These are phyloP conservation scores for Colletotrichum acutatum DNA, from an alignment of 2,329 filamentous ascomycete genomes.

Conservation along the genomic window DNA sequence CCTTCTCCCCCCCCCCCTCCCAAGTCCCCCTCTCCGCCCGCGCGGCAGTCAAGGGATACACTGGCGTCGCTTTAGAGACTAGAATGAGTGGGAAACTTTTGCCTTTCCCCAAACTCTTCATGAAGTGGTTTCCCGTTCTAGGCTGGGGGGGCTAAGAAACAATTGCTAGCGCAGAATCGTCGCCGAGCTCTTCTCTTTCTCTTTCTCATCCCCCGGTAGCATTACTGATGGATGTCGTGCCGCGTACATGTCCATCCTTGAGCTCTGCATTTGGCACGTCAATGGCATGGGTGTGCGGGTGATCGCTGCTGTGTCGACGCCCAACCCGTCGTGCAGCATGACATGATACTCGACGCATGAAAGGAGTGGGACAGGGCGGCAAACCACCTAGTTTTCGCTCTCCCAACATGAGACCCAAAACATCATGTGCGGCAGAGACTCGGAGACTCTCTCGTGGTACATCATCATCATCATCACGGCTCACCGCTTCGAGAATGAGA, in stretches of 20 bases:
- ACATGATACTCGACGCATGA: neutral
- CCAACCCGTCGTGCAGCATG: neutral
- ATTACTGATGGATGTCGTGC: neutral
- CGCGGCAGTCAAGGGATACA: neutral
- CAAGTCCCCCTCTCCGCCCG: neutral
- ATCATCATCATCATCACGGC: neutral
- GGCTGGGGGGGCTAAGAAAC: neutral
- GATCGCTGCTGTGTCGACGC: neutral
- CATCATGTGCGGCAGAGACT: neutral
- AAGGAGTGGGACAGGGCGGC: neutral
- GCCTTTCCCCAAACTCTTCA: neutral
- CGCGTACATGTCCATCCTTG: neutral
- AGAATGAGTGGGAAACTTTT: neutral
- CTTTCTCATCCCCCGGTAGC: neutral
- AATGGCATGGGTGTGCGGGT: neutral
- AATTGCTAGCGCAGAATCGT: neutral
- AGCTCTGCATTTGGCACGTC: neutral
- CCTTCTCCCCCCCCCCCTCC: neutral
- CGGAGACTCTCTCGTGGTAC: neutral
- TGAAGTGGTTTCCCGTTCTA: slow-evolving; percentile 5
- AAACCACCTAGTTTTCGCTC: neutral
- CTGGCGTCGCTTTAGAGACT: neutral
- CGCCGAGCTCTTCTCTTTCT: neutral
- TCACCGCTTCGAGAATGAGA: neutral
- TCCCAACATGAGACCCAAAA: neutral